These are phyloP conservation scores for Plenodomus lindquistii DNA, from an alignment of 2,329 filamentous ascomycete genomes.

Conservation along the genomic window DNA sequence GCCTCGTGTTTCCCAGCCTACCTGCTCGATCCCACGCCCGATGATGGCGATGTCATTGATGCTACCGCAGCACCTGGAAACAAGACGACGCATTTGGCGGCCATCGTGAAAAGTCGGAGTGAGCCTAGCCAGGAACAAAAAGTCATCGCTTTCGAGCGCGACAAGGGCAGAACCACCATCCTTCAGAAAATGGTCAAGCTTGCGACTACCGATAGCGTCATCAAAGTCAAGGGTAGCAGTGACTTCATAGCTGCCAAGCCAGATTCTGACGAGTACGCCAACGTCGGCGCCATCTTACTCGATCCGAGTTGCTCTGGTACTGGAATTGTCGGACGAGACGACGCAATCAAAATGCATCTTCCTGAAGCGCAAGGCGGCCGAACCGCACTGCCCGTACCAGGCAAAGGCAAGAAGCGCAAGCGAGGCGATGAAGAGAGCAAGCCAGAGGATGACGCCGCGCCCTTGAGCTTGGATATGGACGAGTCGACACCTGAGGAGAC, in stretches of 20 bases:
- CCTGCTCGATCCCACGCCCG: conserved; percentile 69
- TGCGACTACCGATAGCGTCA: conserved; percentile 70
- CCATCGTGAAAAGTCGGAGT: conserved; percentile 62
- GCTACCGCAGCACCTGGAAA: conserved; percentile 94
- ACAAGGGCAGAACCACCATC: conserved; percentile 70
- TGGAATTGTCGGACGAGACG: conserved; percentile 88
- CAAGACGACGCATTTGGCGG: conserved; percentile 92
- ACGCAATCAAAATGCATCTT: conserved; percentile 68
- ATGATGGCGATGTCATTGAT: conserved; percentile 81
- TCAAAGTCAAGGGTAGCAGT: conserved; percentile 70
- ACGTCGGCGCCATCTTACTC: conserved; percentile 81
- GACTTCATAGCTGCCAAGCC: conserved; percentile 84
- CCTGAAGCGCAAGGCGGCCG: conserved; percentile 30
- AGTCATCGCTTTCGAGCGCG: conserved; percentile 82
- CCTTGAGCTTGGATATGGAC: conserved; percentile 30
- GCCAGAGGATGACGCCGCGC: conserved; percentile 8
- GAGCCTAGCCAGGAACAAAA: conserved; percentile 37
- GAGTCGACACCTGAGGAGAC: conserved; percentile 46
- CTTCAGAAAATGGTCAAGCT: conserved; percentile 82
- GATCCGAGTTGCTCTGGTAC: conserved; percentile 96
- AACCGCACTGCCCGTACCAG: conserved; percentile 26
- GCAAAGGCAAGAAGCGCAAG: conserved; percentile 41
- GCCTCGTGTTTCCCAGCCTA: conserved; percentile 96
- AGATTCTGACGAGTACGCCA: conserved; percentile 59
- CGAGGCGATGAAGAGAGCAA: conserved; percentile 16